These are phyloP conservation scores for Claviceps cyperi DNA, from an alignment of 2,329 filamentous ascomycete species.

Conservation along the genomic window DNA sequence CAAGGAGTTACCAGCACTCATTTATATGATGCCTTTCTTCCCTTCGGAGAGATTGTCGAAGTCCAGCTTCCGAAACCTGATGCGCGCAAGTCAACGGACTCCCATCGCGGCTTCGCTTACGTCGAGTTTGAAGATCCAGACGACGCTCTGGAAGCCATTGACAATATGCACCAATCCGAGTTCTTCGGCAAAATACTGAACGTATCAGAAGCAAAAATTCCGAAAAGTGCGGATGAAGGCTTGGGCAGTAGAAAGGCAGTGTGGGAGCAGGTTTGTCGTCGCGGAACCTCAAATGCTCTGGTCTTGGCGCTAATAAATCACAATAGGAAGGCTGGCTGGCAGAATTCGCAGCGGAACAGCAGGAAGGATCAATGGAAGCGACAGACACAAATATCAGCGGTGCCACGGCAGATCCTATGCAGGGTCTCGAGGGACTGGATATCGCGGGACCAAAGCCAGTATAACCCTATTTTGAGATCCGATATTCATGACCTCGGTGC, in stretches of 20 bases:
- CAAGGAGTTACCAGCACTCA: slow-evolving; percentile 59
- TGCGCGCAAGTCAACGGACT: slow-evolving; percentile 58
- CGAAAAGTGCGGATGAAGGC: slow-evolving; percentile 77
- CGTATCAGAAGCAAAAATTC: slow-evolving; percentile 80
- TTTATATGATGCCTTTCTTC: slow-evolving; percentile 82
- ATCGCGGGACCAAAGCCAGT: slow-evolving; percentile 80
- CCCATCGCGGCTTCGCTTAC: slow-evolving; percentile 88
- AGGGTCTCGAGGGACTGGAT: slow-evolving; percentile 83
- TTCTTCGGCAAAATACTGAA: slow-evolving; percentile 86
- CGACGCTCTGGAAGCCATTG: slow-evolving; percentile 88
- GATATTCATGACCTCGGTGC: slow-evolving; percentile 6
- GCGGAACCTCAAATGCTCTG: not conserved
- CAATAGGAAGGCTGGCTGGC: slow-evolving; percentile 85
- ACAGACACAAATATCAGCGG: slow-evolving; percentile 23
- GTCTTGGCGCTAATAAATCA: not conserved
- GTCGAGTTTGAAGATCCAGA: slow-evolving; percentile 79
- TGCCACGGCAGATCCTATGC: slow-evolving; percentile 73
- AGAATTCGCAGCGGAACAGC: slow-evolving; percentile 69
- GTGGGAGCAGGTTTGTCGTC: slow-evolving; percentile 78
- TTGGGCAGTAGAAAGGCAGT: slow-evolving; percentile 86
- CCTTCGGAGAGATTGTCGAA: slow-evolving; percentile 90
- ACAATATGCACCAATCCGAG: slow-evolving; percentile 98
- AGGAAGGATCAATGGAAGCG: slow-evolving; percentile 33
- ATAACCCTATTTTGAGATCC: slow-evolving; percentile 25
- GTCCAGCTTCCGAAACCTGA: slow-evolving; percentile 84